These are phyloP conservation scores for Tylopilus sp. DNA, from an alignment of 1,284 basidiomycete genomes.

Conservation along the genomic window DNA sequence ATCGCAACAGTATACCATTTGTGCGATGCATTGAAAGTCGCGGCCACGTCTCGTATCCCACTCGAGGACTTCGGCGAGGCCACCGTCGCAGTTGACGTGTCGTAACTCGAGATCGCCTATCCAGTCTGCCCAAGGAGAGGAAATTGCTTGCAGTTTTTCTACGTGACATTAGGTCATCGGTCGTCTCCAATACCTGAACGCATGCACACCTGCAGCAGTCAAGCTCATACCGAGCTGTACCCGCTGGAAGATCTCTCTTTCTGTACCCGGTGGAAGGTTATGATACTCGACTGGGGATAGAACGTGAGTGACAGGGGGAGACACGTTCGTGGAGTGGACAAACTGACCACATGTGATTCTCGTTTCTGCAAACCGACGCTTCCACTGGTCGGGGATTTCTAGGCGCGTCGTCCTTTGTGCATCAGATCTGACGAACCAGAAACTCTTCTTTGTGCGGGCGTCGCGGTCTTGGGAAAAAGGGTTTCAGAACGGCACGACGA, in stretches of 20 bases:
- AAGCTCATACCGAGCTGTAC: conserved; percentile 73
- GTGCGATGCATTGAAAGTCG: conserved; percentile 67
- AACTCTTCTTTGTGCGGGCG: conserved; percentile 50
- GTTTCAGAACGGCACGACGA: conserved; percentile 1
- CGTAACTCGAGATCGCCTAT: conserved; percentile 51
- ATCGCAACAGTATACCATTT: conserved; percentile 61
- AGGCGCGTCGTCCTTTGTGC: conserved; percentile 37
- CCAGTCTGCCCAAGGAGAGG: conserved; percentile 57
- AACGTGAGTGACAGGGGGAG: background rate
- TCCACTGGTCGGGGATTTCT: conserved; percentile 50
- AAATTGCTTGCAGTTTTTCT: conserved; percentile 72
- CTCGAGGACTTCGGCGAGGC: conserved; percentile 49
- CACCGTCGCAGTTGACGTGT: conserved; percentile 49
- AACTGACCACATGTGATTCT: conserved; percentile 60
- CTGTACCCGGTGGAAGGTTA: conserved; percentile 42
- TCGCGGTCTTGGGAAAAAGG: conserved; percentile 41
- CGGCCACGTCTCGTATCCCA: conserved; percentile 63
- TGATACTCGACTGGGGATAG: conserved; percentile 52
- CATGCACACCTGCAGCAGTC: conserved; percentile 54
- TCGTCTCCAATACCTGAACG: background rate
- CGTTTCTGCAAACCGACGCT: conserved; percentile 48
- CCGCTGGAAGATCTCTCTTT: conserved; percentile 74
- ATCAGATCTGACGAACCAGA: conserved; percentile 53
- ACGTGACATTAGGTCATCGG: conserved; percentile 4
- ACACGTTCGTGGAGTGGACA: background rate